phyloP scores from a whole-genome alignment of 306 rosid species.

The Pueraria montana region DNA sequence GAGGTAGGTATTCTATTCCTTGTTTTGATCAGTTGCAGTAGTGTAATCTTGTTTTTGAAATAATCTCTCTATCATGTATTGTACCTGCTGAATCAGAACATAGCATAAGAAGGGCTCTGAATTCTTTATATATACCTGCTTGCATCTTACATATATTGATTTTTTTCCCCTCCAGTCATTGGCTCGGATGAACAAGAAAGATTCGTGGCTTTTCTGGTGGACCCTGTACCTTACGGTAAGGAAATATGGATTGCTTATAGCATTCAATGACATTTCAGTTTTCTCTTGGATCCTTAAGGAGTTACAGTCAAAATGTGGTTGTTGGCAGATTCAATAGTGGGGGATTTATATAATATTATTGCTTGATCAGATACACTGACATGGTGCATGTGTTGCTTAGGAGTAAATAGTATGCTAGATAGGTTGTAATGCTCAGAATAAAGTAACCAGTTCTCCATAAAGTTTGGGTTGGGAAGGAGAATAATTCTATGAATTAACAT shows the following conservation, averaged over 20 bases:
- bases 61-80: not conserved
- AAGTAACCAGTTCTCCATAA: not conserved
- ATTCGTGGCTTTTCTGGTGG: conserved; percentile 99
- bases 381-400: conserved; percentile 32
- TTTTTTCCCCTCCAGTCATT: conserved; percentile 61
- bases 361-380: not conserved
- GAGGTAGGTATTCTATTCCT: conserved; percentile 68
- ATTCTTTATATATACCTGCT: conserved; percentile 23
- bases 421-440: not conserved
- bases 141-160: conserved; percentile 37
- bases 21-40: not conserved
- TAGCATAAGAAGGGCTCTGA: conserved; percentile 22
- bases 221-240: conserved; percentile 89
- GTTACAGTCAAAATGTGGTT: conserved; percentile 9
- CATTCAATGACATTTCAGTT: conserved; percentile 8
- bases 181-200: conserved; percentile 97
- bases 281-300: not conserved
- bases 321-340: not conserved
- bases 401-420: conserved; percentile 1
- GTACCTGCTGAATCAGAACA: conserved; percentile 17
- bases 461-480: conserved; percentile 14
- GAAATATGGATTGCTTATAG: conserved; percentile 32
- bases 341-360: not conserved
- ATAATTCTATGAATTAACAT: conserved; percentile 4
- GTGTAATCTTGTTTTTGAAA: conserved; percentile 30